Base-by-base conservation (phyloP, 108 stramenopile species). In the Cyclotella sp. region DNA sequence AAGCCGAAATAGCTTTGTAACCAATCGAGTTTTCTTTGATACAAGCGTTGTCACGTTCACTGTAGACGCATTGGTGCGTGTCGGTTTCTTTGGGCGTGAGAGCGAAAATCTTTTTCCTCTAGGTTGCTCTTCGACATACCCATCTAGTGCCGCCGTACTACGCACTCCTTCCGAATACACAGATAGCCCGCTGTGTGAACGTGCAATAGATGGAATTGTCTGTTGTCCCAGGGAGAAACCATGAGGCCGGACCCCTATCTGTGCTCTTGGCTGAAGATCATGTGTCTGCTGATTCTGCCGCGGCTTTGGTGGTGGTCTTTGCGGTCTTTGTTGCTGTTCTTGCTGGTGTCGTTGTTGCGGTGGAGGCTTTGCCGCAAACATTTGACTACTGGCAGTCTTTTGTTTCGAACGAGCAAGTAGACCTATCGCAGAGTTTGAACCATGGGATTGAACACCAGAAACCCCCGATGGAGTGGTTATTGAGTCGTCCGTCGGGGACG, bases 131-230 rank as follows among this genome's bases (percentile, higher is more conserved):
- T 46, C 45, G 45, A 26, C 45, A 26, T 18, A 24, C 22, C 64
- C 64, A 65, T 65, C 64, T 4, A 65, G 26, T 65, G 64, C 64
- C 44, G 21, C 45, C 22, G 64, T 65, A 22, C 64, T 65, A 11
- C 30, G 64, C 21, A 65, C 22, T 24, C 29, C 64, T 15, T 65
- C 44, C 0, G 64, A 58, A 58, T 27, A 58, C 21, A 1, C 57
- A 24, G 57, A 65, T 47, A 65, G 10, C 10, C 64, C 64, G 5
- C 45, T 46, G 6, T 18, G 64, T 1, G 45, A 47, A 47, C 30
- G 45, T 22, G 64, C 44, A 14, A 45, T 11, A 8, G 45, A 22
- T 47, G 64, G 39, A 40, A 41, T 11, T n/a, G 60, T 62, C 12
- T 30, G 34, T 55, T 26, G 55, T 55, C 55, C 34, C 34, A 2